Evolutionary conservation across 495 filamentous ascomycete species (phyloP), one percentile per base, ranked within the genome.

Genomic region (Lasiosphaeria ovina): DNA sequence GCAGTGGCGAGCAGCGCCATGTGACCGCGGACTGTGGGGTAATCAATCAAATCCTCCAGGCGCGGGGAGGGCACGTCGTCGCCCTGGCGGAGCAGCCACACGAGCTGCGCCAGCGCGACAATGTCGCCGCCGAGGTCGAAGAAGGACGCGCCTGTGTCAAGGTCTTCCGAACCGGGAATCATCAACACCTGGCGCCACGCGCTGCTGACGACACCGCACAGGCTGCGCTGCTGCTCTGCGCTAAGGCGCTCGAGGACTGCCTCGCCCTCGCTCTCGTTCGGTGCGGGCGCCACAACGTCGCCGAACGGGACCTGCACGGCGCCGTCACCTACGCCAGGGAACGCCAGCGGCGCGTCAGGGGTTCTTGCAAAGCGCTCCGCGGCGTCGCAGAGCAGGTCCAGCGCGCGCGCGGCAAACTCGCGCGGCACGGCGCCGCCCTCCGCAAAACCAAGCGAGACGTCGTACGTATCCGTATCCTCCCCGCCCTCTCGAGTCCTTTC

Each of bases 71-170:
- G 9, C 7, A 51, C 14, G 3, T 3, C 17, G 16, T 51, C 53
- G 2, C 44, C 12, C 35, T 61, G 60, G 35, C 51, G 36, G 6
- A 67, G 53, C 2, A 67, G 55, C 51, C 51, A 64, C 24, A 55
- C 57, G 0, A 67, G 51, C 44, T 67, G 65, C 6, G 65, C 62
- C 0, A 67, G 59, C 11, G 51, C 62, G 34, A 64, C 58, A 34
- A 67, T 67, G 45, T 67, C 65, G 35, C 65, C 65, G 6, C 65
- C 62, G 1, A 64, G 14, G 36, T 32, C 55, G 51, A 67, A 67
- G 54, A 67, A 67, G 6, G 65, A 67, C 3, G 49, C 57, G 33
- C 57, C 36, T 3, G 35, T 5, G 35, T 62, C 54, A 34, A 66
- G 47, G 4, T 48, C 24, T 9, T 58, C n/a, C 0, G 36, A 36